phyloP scores from a whole-genome alignment of 1,284 basidiomycete genomes.

The Boletus smithii region DNA sequence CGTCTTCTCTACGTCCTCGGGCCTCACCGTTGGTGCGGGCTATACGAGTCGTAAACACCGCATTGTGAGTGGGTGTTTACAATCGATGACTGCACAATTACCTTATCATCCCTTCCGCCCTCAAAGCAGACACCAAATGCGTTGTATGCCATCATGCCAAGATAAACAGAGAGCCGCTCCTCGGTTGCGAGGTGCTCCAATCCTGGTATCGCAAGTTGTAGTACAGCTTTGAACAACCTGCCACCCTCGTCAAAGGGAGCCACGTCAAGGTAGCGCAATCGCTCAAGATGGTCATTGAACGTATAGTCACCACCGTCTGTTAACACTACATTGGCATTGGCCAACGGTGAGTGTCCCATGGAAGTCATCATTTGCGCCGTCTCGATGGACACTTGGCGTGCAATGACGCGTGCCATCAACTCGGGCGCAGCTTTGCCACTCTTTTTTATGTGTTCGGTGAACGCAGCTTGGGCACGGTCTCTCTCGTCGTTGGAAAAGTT shows the following conservation, averaged over 20 bases:
- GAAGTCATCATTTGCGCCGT: conserved; percentile 50
- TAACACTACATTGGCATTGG: conserved; percentile 42
- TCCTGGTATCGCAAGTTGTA: conserved; percentile 63
- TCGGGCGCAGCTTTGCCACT: conserved; percentile 46
- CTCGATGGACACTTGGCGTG: conserved; percentile 64
- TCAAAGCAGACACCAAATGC: conserved; percentile 64
- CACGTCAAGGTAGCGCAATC: conserved; percentile 62
- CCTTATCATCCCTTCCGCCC: conserved; percentile 68
- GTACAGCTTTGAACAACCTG: conserved; percentile 51
- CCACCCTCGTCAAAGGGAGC: conserved; percentile 48
- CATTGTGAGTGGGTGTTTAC: conserved; percentile 2
- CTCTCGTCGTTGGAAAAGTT: conserved; percentile 42
- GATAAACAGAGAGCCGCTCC: conserved; percentile 57
- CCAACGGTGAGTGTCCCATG: conserved; percentile 24
- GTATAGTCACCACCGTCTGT: conserved; percentile 54
- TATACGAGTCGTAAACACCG: conserved; percentile 31
- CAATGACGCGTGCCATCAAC: conserved; percentile 68
- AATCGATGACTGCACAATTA: conserved; percentile 29
- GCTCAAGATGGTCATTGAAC: conserved; percentile 72
- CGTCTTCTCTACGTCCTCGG: conserved; percentile 67
- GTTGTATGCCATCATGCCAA: conserved; percentile 74
- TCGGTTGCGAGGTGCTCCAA: conserved; percentile 65
- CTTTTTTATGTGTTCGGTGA: conserved; percentile 52
- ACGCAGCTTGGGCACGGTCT: conserved; percentile 54
- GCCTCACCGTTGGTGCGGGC: conserved; percentile 49